Percentiles rank a stretch among this genome's conserved stretches.
phyloP scores from a whole-genome alignment of 805 yeast species.

The Hanseniaspora lindneri region DNA sequence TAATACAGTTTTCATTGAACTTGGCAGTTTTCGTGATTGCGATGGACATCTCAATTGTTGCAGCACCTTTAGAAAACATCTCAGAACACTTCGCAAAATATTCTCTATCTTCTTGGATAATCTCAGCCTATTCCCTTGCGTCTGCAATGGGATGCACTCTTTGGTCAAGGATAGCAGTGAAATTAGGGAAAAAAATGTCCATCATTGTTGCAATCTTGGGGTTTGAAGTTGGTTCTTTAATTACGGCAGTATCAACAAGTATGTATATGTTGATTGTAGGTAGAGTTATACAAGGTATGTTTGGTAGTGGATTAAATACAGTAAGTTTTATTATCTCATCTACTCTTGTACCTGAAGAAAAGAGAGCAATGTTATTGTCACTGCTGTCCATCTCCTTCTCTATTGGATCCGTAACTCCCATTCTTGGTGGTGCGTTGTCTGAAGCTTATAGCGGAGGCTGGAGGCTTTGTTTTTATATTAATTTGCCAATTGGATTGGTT shows the following conservation, averaged over 20 bases:
- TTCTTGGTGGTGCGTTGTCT: slow-evolving; percentile 56
- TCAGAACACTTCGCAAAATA: slow-evolving; percentile 40
- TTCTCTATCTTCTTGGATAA: slow-evolving; percentile 47
- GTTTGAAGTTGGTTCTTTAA: slow-evolving; percentile 51
- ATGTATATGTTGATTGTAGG: slow-evolving; percentile 61
- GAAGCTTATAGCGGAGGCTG: slow-evolving; percentile 43
- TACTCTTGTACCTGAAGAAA: slow-evolving; percentile 21
- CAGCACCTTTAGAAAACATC: slow-evolving; percentile 40
- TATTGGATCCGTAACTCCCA: slow-evolving; percentile 17
- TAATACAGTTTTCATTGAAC: slow-evolving; percentile 20
- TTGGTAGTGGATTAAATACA: slow-evolving; percentile 57
- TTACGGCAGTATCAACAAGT: slow-evolving; percentile 41
- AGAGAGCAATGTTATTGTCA: slow-evolving; percentile 23
- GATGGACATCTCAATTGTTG: slow-evolving; percentile 48
- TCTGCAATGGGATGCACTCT: slow-evolving; percentile 42
- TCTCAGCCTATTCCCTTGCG: slow-evolving; percentile 44
- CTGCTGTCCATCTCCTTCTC: slow-evolving; percentile 20
- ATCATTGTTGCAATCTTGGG: slow-evolving; percentile 38
- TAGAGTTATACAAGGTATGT: slow-evolving; percentile 57
- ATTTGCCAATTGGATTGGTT: slow-evolving; percentile 51
- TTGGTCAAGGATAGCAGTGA: slow-evolving; percentile 48
- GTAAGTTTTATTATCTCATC: slow-evolving; percentile 45
- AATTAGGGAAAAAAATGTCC: slow-evolving; percentile 45
- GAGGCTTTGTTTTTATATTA: slow-evolving; percentile 69
- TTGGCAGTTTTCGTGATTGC: slow-evolving; percentile 32